phyloP scores from a whole-genome alignment of 78 protist species.

The Dictyostelium capitatum region DNA sequence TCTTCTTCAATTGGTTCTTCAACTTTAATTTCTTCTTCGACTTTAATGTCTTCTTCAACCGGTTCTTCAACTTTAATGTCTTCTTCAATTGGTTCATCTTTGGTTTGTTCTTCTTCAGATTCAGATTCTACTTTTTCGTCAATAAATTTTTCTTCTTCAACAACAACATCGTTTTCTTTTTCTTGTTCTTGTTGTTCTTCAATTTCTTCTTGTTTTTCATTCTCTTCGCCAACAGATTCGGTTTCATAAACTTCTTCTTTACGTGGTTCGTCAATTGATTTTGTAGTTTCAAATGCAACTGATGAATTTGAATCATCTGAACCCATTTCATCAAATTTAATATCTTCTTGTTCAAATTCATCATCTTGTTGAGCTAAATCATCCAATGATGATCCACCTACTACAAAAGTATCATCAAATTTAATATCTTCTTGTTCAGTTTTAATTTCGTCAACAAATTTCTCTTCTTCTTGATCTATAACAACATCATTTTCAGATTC shows the following conservation, averaged over 20 bases:
- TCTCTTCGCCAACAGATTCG: not conserved
- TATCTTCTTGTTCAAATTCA: not conserved
- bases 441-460: not conserved
- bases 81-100: not conserved
- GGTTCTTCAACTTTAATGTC: not conserved
- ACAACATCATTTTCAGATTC: not conserved
- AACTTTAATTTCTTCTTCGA: not conserved
- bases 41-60: not conserved
- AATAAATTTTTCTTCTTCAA: not conserved
- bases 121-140: not conserved
- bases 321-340: not conserved
- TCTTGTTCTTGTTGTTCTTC: not conserved
- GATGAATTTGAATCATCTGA: not conserved
- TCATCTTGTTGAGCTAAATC: not conserved
- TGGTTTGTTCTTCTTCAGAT: not conserved
- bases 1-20: not conserved
- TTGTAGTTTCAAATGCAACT: not conserved
- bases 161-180: not conserved
- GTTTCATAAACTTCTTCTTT: constrained; percentile 11
- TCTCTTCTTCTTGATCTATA: not conserved
- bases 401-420: not conserved
- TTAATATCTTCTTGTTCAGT: not conserved
- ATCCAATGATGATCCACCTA: not conserved
- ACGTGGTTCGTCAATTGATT: constrained; percentile 17
- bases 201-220: not conserved